Evolutionary conservation across 129 eudicot genomes (phyloP), one percentile per base, ranked within the genome.

Genomic region (Silybum marianum): DNA sequence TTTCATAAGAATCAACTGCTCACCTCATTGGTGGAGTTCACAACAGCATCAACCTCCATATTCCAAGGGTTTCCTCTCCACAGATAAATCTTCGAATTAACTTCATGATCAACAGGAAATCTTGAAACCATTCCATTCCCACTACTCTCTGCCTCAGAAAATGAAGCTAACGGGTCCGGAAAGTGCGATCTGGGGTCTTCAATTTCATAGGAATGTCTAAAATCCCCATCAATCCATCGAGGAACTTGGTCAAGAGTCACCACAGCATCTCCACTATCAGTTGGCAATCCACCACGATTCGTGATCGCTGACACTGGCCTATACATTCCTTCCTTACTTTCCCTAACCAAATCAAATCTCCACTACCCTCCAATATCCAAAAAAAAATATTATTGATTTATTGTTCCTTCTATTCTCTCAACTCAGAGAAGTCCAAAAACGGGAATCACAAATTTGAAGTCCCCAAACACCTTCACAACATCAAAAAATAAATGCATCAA

Each of bases 31-130:
- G 99, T 90, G 63, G 99, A 96, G 74, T 96, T 96, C 67, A 96
- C 99, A 71, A 96, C 99, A 79, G 98, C 98, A 90, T 96, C 99
- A 9, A 96, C 97, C 91, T 96, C 98, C 81, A 96, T 97, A 82
- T 91, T 93, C 97, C 99, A 96, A 23, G 99, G 99, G 79, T 96
- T 81, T 51, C 99, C 99, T 81, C 99, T 91, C 99, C 98, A 96
- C 26, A 96, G 90, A 90, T 96, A 96, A 62, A 96, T 87, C 93
- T 90, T 93, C 4, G 93, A 96, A 86, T 93, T 96, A 34, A 96
- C 89, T 32, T 93, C 97, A 79, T 84, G 93, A 75, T 93, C 95
- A 80, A 93, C 91, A 14, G 99, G 99, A 86, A 96, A 96, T 86
- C 91, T 91, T 0, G 99, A 96, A 65, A 89, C 85, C 85, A 87